Evolutionary conservation across 495 filamentous ascomycete species (phyloP).

Genomic region (Hamigera avellanea): DNA sequence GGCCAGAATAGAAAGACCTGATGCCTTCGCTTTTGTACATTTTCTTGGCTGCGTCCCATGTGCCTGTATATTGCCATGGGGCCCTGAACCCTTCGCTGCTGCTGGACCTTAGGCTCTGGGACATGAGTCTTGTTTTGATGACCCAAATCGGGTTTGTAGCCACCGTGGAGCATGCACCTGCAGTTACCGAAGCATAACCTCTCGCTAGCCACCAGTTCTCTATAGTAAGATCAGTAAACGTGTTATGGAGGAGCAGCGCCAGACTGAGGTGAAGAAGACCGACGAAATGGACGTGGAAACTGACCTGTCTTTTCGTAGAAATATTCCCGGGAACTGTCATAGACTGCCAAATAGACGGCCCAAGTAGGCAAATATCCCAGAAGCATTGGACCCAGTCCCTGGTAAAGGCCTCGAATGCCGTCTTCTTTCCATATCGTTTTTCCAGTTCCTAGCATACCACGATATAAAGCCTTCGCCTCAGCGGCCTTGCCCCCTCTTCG

Average conservation of each 20-base stretch:
- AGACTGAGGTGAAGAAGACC: no score
- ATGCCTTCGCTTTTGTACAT: slow-evolving; percentile 90
- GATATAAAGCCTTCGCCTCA: slow-evolving; percentile 50
- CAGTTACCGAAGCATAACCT: slow-evolving; percentile 71
- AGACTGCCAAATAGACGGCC: slow-evolving; percentile 95
- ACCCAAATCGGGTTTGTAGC: slow-evolving; percentile 99
- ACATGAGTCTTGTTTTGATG: slow-evolving; percentile 96
- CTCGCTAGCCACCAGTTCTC: slow-evolving; percentile 51
- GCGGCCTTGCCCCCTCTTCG: slow-evolving; percentile 31
- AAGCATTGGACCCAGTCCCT: slow-evolving; percentile 87
- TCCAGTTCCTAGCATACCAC: slow-evolving; percentile 78
- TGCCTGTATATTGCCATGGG: slow-evolving; percentile 83
- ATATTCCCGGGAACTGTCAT: slow-evolving; percentile 73
- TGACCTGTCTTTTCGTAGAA: slow-evolving; percentile 55
- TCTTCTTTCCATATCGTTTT: slow-evolving; percentile 76
- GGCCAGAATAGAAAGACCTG: slow-evolving; percentile 86
- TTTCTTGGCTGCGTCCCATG: slow-evolving; percentile 80
- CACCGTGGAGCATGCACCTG: slow-evolving; percentile 84
- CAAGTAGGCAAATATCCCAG: slow-evolving; percentile 94
- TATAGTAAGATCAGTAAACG: slow-evolving; percentile 9
- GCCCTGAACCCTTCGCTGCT: slow-evolving; percentile 43
- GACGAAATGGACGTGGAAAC: slow-evolving; percentile 11
- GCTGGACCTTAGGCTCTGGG: slow-evolving; percentile 49
- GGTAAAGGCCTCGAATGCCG: slow-evolving; percentile 82
- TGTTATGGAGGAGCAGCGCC: background rate